These are phyloP conservation scores for Parathielavia appendiculata DNA, from an alignment of 495 filamentous ascomycete genomes.

Conservation along the genomic window DNA sequence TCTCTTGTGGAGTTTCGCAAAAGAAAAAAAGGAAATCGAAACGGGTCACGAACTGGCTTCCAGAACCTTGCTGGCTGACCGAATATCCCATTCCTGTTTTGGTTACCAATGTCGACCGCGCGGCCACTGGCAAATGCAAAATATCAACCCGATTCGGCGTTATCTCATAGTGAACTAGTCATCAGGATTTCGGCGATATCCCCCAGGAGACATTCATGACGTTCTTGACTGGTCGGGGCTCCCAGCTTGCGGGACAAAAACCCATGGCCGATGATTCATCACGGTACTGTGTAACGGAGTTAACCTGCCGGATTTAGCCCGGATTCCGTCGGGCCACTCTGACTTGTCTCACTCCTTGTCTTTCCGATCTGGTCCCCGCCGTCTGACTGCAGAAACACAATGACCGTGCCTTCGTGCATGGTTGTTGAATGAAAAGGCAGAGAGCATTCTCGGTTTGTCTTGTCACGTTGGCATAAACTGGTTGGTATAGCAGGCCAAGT, in stretches of 20 bases:
- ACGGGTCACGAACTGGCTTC: no score
- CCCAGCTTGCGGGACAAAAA: neutral
- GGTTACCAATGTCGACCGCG: no score
- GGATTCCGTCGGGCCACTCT: conserved; percentile 3
- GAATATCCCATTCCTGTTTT: no score
- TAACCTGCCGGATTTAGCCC: conserved; percentile 11
- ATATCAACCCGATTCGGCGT: neutral
- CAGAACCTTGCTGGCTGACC: no score
- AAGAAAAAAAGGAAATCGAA: no score
- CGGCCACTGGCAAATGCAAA: no score
- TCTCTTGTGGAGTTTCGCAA: no score
- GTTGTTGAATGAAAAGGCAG: neutral
- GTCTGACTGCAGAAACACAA: neutral
- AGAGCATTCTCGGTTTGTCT: neutral
- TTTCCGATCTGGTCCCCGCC: no score
- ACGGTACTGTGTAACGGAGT: neutral
- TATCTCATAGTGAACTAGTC: neutral
- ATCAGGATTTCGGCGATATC: conserved; percentile 1
- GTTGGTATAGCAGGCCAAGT: neutral
- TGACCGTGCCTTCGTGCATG: neutral
- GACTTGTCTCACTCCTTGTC: neutral
- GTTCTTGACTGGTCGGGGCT: neutral
- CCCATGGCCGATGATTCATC: conserved; percentile 2
- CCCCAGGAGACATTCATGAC: neutral
- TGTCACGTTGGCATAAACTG: neutral